These are phyloP conservation scores for Cryomyces minteri DNA, from an alignment of 495 filamentous ascomycete genomes.

Conservation along the genomic window DNA sequence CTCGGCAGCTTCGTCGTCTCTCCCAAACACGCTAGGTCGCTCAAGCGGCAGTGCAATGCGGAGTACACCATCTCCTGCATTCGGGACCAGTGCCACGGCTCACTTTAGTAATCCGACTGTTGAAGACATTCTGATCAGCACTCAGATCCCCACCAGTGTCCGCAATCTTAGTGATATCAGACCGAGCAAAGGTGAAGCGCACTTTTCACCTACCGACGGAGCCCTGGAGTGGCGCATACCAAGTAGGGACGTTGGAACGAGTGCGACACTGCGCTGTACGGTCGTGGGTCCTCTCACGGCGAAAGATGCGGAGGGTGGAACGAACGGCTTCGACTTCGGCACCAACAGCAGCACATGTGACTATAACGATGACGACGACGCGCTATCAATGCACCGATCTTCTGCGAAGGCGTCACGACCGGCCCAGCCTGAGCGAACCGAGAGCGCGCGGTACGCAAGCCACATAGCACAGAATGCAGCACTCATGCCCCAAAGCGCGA, in stretches of 20 bases:
- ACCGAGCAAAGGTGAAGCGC: slow-evolving; percentile 68
- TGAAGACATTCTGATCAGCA: slow-evolving; percentile 62
- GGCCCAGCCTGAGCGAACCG: slow-evolving; percentile 3
- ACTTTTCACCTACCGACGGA: slow-evolving; percentile 51
- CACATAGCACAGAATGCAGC: slow-evolving; percentile 52
- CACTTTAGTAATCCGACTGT: slow-evolving; percentile 33
- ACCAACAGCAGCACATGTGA: slow-evolving; percentile 15
- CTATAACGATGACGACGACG: slow-evolving; percentile 36
- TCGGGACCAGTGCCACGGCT: slow-evolving; percentile 28
- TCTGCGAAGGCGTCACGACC: slow-evolving; percentile 5
- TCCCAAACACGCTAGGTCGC: background rate
- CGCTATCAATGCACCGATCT: slow-evolving; percentile 34
- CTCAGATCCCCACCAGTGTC: slow-evolving; percentile 66
- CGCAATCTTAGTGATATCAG: slow-evolving; percentile 76
- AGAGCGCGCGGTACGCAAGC: background rate
- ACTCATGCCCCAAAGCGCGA: slow-evolving; percentile 80
- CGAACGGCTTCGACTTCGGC: slow-evolving; percentile 28
- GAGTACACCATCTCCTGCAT: slow-evolving; percentile 36
- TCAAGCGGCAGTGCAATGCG: background rate
- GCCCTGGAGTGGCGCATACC: slow-evolving; percentile 72
- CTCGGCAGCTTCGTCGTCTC: slow-evolving; percentile 8
- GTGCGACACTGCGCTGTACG: slow-evolving; percentile 63
- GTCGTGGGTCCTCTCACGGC: slow-evolving; percentile 25
- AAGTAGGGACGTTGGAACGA: slow-evolving; percentile 42
- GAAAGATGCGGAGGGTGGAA: background rate